These are phyloP conservation scores for Floccularia luteovirens DNA, from an alignment of 768 basidiomycete genomes.

Conservation along the genomic window DNA sequence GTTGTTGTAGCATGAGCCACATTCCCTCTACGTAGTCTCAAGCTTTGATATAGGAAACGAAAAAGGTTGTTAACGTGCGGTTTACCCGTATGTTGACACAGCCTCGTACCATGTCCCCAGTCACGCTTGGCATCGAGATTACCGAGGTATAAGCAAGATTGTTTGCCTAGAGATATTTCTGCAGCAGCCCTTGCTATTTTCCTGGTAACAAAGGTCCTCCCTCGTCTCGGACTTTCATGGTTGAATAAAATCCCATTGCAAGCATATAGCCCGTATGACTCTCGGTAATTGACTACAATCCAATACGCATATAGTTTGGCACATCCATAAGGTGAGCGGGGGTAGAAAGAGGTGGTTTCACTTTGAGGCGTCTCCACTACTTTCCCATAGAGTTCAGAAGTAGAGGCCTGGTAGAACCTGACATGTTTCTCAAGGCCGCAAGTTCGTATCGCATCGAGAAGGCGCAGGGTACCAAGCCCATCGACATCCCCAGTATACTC, in stretches of 20 bases:
- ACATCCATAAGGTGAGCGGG: slow-evolving; percentile 93
- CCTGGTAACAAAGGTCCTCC: slow-evolving; percentile 92
- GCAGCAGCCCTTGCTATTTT: slow-evolving; percentile 92
- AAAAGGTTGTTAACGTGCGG: no score
- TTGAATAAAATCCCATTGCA: slow-evolving; percentile 98
- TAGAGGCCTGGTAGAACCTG: slow-evolving; percentile 96
- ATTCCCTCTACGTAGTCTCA: slow-evolving; percentile 94
- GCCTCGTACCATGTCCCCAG: slow-evolving; percentile 93
- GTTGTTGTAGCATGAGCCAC: slow-evolving; percentile 96
- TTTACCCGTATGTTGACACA: not conserved
- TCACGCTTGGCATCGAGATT: slow-evolving; percentile 94
- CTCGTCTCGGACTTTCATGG: slow-evolving; percentile 93
- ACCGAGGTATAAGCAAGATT: slow-evolving; percentile 85
- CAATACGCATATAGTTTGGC: slow-evolving; percentile 92
- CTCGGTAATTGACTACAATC: slow-evolving; percentile 89
- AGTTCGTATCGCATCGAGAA: slow-evolving; percentile 93
- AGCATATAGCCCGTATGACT: slow-evolving; percentile 94
- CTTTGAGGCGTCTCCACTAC: slow-evolving; percentile 93
- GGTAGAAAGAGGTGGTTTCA: slow-evolving; percentile 97
- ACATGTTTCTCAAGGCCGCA: slow-evolving; percentile 91
- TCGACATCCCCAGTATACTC: slow-evolving; percentile 99
- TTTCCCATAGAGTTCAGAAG: slow-evolving; percentile 95
- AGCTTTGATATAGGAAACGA: no score
- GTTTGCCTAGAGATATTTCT: slow-evolving; percentile 86
- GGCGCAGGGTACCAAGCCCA: slow-evolving; percentile 87